phyloP scores from a whole-genome alignment of 768 basidiomycete genomes.

The Tylopilus rubrobrunneus region DNA sequence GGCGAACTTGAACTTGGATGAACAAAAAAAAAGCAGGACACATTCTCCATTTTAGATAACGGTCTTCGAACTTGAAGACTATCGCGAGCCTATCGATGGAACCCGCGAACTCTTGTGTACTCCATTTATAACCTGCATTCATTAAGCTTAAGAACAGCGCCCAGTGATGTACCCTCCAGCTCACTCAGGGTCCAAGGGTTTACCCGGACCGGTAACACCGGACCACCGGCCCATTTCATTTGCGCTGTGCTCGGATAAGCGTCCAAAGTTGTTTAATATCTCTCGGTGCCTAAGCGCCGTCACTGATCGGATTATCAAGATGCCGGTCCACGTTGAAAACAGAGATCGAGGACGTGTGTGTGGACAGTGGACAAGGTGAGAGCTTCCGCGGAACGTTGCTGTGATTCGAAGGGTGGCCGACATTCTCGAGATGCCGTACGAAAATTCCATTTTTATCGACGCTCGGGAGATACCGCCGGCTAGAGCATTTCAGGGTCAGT shows the following conservation, averaged over 20 bases:
- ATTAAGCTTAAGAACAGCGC: not conserved
- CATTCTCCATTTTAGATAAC: too few species aligned
- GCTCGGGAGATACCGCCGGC: not conserved
- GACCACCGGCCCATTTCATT: not conserved
- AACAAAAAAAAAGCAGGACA: not conserved
- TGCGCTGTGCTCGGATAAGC: slow-evolving; percentile 2
- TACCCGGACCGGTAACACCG: not conserved
- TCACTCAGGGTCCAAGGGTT: not conserved
- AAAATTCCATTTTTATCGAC: too few species aligned
- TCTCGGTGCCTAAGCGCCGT: slow-evolving; percentile 11
- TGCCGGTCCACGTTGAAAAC: not conserved
- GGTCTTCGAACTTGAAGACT: too few species aligned
- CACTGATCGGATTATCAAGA: not conserved
- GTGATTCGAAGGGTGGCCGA: too few species aligned
- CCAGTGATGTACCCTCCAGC: not conserved
- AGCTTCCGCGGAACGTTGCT: not conserved
- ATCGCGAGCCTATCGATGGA: too few species aligned
- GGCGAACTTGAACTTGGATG: not conserved
- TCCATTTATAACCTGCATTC: not conserved
- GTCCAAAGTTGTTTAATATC: not conserved
- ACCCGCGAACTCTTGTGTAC: too few species aligned
- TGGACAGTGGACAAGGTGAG: not conserved
- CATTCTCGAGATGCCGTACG: not conserved
- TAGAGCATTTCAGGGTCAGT: not conserved
- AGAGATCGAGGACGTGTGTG: not conserved